Evolutionary conservation across 352 stramenopile species (phyloP), one percentile per base, ranked within the genome.

Genomic region (Globisporangium cystogenes): DNA sequence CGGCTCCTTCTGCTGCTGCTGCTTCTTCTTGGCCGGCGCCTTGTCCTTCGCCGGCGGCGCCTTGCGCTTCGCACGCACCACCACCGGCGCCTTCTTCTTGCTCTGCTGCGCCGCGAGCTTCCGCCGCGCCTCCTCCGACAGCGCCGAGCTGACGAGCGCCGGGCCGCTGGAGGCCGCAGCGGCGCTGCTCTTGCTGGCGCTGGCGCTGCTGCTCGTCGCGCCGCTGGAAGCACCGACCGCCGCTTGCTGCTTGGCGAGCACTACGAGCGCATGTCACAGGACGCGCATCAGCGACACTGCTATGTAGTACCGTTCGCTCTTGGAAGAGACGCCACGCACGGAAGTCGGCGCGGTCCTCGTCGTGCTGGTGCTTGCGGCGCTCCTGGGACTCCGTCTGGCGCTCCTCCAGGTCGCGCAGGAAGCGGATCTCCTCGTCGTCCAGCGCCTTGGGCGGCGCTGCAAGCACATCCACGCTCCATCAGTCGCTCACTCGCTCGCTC

Each of bases 341-440:
- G 40, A 89, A 94, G 52, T 78, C 61, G 4, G 74, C 79, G 16
- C 87, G 64, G 55, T 95, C 84, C 20, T 88, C 70, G 20, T 92
- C 68, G 47, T 93, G 72, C 54, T 90, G 84, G 15, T 70, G 64
- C 47, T 87, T 75, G 26, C 78, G 68, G 18, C 71, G 67, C 49
- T 72, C 65, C 33, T 83, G 47, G 7, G 70, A 58, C 36, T 82
- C 71, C 1, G 67, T 67, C 56, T 83, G 76, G 40, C 69, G 73
- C 37, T 52, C 71, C 39, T 93, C 82, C 24, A 95, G 37, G 36
- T 89, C 70, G 21, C 72, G 70, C 54, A 95, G 86, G 45, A 92
- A 95, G 39, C 86, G 63, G 45, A 93, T 79, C 47, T 95, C 84
- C 48, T 95, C 84, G 6, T 93, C 84, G 42, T 95, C 84, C 7